phyloP scores from a whole-genome alignment of 495 filamentous ascomycete genomes.

The Talaromyces nanjingensis region DNA sequence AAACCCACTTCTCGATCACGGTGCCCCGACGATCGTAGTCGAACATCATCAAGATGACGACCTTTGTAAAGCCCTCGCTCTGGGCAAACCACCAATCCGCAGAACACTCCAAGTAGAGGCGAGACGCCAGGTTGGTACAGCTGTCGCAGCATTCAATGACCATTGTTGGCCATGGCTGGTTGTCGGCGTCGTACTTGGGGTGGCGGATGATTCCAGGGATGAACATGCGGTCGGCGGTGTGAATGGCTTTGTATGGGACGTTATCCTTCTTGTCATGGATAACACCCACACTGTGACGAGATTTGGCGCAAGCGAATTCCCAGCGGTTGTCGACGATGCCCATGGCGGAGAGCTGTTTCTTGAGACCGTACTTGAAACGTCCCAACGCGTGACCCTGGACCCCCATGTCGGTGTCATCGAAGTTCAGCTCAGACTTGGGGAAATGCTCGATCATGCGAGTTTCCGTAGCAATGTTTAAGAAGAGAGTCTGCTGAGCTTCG shows the following conservation, averaged over 20 bases:
- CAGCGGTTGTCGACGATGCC: not conserved
- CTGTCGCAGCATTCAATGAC: conserved; percentile 2
- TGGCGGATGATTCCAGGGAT: not conserved
- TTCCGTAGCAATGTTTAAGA: not conserved
- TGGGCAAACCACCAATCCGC: conserved; percentile 13
- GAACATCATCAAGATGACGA: conserved; percentile 6
- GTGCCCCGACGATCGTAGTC: not conserved
- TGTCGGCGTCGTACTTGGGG: not conserved
- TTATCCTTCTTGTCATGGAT: not conserved
- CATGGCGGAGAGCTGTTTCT: not conserved
- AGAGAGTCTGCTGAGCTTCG: not conserved
- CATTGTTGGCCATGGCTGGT: conserved; percentile 1
- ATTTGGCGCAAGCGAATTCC: not conserved
- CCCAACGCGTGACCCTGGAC: conserved; percentile 1
- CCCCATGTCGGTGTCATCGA: conserved; percentile 2
- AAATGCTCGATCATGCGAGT: not conserved
- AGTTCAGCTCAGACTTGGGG: not conserved
- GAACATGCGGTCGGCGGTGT: conserved; percentile 4
- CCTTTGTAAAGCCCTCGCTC: conserved; percentile 11
- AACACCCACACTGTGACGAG: not conserved
- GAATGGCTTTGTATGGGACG: not conserved
- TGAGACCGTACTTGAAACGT: not conserved
- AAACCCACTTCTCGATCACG: conserved; percentile 3
- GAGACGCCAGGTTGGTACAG: not conserved
- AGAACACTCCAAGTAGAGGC: not conserved